These are phyloP conservation scores for Naganishia onofrii DNA, from an alignment of 768 basidiomycete species.

Conservation along the genomic window DNA sequence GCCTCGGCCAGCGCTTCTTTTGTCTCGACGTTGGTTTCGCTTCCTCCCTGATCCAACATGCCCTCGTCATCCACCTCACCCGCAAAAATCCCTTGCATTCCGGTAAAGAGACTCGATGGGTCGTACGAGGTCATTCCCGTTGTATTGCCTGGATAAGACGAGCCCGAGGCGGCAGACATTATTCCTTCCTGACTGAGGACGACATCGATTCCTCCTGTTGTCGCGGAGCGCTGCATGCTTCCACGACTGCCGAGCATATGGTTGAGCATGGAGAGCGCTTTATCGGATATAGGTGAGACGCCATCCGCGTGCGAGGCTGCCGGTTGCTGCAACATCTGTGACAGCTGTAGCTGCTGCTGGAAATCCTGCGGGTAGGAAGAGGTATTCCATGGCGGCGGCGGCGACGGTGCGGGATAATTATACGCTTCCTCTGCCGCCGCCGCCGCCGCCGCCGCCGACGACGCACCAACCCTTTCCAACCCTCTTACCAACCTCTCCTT, in stretches of 20 bases:
- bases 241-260: conserved; percentile 30
- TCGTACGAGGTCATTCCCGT: background rate
- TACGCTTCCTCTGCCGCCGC: background rate
- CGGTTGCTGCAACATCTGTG: too few relatives aligned
- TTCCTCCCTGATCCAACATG: background rate
- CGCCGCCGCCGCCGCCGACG: too few relatives aligned
- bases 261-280: conserved; percentile 30
- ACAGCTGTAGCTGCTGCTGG: background rate
- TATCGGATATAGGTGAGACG: conserved; percentile 29
- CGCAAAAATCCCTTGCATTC: conserved; percentile 9
- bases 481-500: conserved; percentile 19
- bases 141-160: background rate
- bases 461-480: conserved; percentile 3
- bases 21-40: conserved; percentile 14
- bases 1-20: conserved; percentile 19
- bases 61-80: too few relatives aligned
- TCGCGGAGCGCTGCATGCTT: conserved; percentile 23
- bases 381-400: conserved; percentile 5
- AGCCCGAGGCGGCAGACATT: too few relatives aligned
- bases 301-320: background rate
- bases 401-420: too few relatives aligned
- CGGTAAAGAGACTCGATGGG: background rate
- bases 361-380: background rate
- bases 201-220: conserved; percentile 29
- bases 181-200: conserved; percentile 19